A percentile compares a stretch with the other conserved stretches of the same genome.
These are phyloP conservation scores for Didymosphaeria variabile DNA, from an alignment of 2,329 filamentous ascomycete species.

Conservation along the genomic window DNA sequence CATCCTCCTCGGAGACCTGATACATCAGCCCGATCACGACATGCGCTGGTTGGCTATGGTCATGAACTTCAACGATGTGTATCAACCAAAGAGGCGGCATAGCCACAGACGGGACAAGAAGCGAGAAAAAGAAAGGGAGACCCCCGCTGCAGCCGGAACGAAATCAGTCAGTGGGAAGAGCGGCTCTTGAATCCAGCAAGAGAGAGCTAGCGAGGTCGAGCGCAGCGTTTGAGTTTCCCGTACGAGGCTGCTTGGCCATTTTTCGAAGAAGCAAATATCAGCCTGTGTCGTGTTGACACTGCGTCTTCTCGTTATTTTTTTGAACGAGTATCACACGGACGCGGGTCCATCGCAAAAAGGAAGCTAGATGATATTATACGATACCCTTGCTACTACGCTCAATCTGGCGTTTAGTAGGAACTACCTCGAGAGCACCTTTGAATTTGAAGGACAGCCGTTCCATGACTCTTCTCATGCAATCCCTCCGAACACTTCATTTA, in stretches of 20 bases:
- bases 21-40: slow-evolving; percentile 92
- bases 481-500: no score
- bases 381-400: neutral
- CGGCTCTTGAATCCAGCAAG: neutral
- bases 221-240: neutral
- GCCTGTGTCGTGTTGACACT: neutral
- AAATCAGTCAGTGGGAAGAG: slow-evolving; percentile 5
- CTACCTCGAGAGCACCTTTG: neutral
- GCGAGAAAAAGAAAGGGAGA: slow-evolving; percentile 42
- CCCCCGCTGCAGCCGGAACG: slow-evolving; percentile 19
- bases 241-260: neutral
- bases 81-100: slow-evolving; percentile 77
- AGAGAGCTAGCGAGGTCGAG: neutral
- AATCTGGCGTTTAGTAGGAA: neutral
- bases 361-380: neutral
- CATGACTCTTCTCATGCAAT: no score
- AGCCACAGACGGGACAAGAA: slow-evolving; percentile 46
- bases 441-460: no score
- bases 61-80: slow-evolving; percentile 99
- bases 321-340: neutral
- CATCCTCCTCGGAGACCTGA: slow-evolving; percentile 85
- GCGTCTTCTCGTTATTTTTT: neutral
- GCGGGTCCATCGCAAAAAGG: neutral
- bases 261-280: neutral
- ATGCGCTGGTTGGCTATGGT: slow-evolving; percentile 95